Base-by-base conservation (phyloP, 2,329 filamentous ascomycete species). In the Herpotrichia juniperi region DNA sequence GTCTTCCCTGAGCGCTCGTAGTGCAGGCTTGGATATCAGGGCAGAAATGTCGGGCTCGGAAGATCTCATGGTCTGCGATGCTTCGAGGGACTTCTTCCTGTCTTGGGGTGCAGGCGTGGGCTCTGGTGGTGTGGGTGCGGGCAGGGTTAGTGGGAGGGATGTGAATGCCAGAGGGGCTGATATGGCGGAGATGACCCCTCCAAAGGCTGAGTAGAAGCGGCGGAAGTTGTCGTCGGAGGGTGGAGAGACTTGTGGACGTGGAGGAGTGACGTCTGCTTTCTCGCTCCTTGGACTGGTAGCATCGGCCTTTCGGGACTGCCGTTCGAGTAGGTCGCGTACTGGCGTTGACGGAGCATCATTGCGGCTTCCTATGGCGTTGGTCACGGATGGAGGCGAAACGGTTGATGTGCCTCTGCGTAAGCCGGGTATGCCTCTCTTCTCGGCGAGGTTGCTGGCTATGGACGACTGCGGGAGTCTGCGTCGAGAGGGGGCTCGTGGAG, bases 81-180 rank as follows among this genome's bases (percentile, higher is more conserved):
- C 59, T 48, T 70, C 57, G 9, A 67, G 66, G 0, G 73, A 64
- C 46, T 64, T 71, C 17, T 62, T 64, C 14, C 60, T 56, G 26
- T 61, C 48, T 1, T 61, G 46, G 26, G 59, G 64, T 2, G 67
- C 54, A 53, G 63, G 71, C 51, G 48, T 66, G 49, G 8, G 61
- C 34, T 32, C 57, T 1, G 67, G 56, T 1, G 68, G 53, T 2
- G 67, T 40, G 10, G 54, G 31, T 1, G 52, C 54, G 1, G 67
- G 48, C 4, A 68, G 67, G 34, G 64, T 74, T 3, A 99, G 80
- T 0, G 94, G 94, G 8, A 99, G 83, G 1, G 93, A 93, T 4
- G 94, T 91, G 76, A 97, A 99, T 3, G 93, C 93, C 25, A 99
- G 79, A 1, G 93, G 93, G 0, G 93, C 92, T 0, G 93, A 96